These are phyloP conservation scores for Gossypium bickii DNA, from an alignment of 345 rosid genomes.

Conservation along the genomic window DNA sequence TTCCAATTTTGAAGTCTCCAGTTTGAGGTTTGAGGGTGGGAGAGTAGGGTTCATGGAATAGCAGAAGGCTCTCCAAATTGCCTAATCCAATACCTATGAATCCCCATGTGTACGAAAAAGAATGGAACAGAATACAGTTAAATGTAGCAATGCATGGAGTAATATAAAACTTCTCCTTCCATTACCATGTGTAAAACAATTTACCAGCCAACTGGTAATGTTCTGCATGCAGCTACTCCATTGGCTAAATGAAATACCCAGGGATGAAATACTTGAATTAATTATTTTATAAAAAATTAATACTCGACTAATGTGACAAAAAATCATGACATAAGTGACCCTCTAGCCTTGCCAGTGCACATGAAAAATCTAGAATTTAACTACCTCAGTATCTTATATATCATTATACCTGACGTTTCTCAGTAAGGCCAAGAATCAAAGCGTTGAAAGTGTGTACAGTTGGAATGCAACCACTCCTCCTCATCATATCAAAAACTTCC, in stretches of 20 bases:
- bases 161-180: no score
- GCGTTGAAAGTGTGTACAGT: slow-evolving; percentile 90
- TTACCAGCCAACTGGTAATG: background rate
- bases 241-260: background rate
- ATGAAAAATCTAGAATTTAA: background rate
- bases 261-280: background rate
- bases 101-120: background rate
- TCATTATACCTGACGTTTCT: slow-evolving; percentile 70
- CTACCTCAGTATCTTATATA: background rate
- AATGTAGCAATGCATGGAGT: background rate
- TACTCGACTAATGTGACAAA: background rate
- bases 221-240: background rate
- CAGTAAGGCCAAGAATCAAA: slow-evolving; percentile 82
- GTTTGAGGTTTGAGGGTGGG: background rate
- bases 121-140: background rate
- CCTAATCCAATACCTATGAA: background rate
- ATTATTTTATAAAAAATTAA: background rate
- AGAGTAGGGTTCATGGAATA: background rate
- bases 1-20: background rate
- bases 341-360: background rate
- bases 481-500: slow-evolving; percentile 85
- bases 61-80: background rate
- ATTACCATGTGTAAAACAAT: background rate
- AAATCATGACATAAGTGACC: background rate
- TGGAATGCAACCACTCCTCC: slow-evolving; percentile 88